Conservation (phyloP, 352 stramenopile species). For the Pythium vanterpoolii region DNA sequence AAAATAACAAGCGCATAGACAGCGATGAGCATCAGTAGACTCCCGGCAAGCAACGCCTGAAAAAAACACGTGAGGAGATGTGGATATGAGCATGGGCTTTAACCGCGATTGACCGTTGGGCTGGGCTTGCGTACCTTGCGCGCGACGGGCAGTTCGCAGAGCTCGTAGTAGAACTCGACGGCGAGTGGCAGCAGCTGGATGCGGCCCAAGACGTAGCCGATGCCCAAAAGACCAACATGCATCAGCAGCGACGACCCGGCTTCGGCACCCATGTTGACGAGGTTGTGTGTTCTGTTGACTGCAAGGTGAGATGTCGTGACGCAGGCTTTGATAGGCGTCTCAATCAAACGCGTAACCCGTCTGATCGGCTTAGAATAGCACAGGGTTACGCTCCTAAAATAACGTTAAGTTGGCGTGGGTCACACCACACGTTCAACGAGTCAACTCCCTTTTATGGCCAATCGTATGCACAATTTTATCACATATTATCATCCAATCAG, state of each 20-base stretch:
- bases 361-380: not conserved
- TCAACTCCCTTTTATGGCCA: slow-evolving; percentile 13
- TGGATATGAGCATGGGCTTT: not conserved
- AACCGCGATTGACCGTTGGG: not conserved
- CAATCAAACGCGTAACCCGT: slow-evolving; percentile 18
- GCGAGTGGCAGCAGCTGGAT: slow-evolving; percentile 48
- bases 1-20: slow-evolving; percentile 52
- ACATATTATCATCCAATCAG: slow-evolving; percentile 20
- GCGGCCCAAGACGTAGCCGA: slow-evolving; percentile 61
- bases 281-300: not conserved
- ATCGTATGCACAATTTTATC: slow-evolving; percentile 1
- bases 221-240: slow-evolving; percentile 54
- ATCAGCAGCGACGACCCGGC: slow-evolving; percentile 56
- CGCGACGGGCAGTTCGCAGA: slow-evolving; percentile 31
- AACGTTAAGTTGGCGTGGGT: slow-evolving; percentile 22
- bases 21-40: slow-evolving; percentile 41
- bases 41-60: slow-evolving; percentile 31
- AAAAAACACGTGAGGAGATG: no score
- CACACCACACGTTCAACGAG: slow-evolving; percentile 2
- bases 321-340: not conserved
- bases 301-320: not conserved
- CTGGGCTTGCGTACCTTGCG: slow-evolving; percentile 40
- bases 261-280: slow-evolving; percentile 30
- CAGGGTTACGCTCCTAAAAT: not conserved
- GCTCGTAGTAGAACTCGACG: slow-evolving; percentile 42